phyloP scores from a whole-genome alignment of 495 filamentous ascomycete genomes.

The Penicillium pancosmium region DNA sequence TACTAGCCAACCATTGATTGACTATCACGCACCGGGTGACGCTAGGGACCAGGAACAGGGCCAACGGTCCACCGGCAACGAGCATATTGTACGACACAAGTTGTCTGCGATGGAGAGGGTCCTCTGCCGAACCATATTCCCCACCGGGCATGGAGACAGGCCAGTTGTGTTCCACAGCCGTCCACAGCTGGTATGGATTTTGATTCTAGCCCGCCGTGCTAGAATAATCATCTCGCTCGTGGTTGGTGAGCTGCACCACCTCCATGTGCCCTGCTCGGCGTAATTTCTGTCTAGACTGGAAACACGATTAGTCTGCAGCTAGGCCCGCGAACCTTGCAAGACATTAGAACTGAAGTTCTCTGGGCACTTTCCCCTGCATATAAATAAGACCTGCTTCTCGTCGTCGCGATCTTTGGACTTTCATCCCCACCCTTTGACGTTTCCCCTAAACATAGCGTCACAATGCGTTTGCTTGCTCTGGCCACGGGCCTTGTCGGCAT shows the following conservation, averaged over 20 bases:
- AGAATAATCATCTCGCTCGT: slow-evolving; percentile 17
- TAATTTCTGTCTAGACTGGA: background rate
- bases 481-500: slow-evolving; percentile 38
- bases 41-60: background rate
- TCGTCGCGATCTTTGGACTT: background rate
- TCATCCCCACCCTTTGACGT: background rate
- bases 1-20: background rate
- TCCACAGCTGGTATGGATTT: background rate
- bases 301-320: background rate
- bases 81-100: slow-evolving; percentile 7
- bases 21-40: background rate
- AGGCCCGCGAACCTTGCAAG: slow-evolving; percentile 1
- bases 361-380: background rate
- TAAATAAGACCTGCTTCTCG: slow-evolving; percentile 2
- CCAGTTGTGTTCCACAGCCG: slow-evolving; percentile 3
- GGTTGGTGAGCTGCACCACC: slow-evolving; percentile 11
- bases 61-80: slow-evolving; percentile 4
- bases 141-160: background rate
- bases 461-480: slow-evolving; percentile 35
- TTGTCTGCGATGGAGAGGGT: background rate
- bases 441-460: background rate
- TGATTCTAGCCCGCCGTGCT: slow-evolving; percentile 16
- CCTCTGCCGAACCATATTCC: slow-evolving; percentile 4
- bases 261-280: background rate
- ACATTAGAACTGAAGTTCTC: background rate